Evolutionary conservation across 495 filamentous ascomycete species (phyloP), one percentile per base, ranked within the genome.

Genomic region (Terfezia boudieri): DNA sequence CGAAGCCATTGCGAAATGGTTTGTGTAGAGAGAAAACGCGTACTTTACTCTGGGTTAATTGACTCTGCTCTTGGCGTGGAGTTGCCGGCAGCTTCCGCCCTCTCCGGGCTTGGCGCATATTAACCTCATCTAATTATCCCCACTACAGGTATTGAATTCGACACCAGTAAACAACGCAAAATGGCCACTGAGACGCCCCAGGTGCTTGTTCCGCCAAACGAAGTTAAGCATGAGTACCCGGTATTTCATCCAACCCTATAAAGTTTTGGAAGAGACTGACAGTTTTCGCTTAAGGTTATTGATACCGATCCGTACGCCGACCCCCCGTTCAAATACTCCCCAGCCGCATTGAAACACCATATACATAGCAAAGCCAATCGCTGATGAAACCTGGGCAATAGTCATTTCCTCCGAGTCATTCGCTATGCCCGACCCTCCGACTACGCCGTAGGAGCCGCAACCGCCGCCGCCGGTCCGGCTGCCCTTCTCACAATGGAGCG

Each of bases 251-350:
- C 22, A 52, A 9, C 38, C 36, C 26, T n/a, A 9, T 22, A 32
- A 22, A 20, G 22, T 17, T 35, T 1, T 36, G 52, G 37, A 5
- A 37, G 14, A 26, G 6, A 20, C 22, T 23, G 49, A 22, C 14
- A 23, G 6, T 4, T 12, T 20, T 51, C 9, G 41, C 59, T 57
- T 62, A 63, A 96, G 89, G 81, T 94, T 71, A 96, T 96, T 67
- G 89, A 96, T 72, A 87, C 79, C 71, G 89, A 96, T 71, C 89
- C 89, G 89, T 96, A 85, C 67, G 82, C 50, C 36, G 8, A 56
- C 52, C 16, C n/a, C 52, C 14, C 14, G 14, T 48, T 48, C 43
- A 5, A 46, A 48, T n/a, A 14, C 20, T 20, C 6, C 20, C 8
- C 43, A 48, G 43, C 43, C 43, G 14, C 14, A 9, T 48, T 14